Evolutionary conservation across 148 eudicot species (phyloP), one percentile per base, ranked within the genome.

Genomic region (Persicaria tinctoria): DNA sequence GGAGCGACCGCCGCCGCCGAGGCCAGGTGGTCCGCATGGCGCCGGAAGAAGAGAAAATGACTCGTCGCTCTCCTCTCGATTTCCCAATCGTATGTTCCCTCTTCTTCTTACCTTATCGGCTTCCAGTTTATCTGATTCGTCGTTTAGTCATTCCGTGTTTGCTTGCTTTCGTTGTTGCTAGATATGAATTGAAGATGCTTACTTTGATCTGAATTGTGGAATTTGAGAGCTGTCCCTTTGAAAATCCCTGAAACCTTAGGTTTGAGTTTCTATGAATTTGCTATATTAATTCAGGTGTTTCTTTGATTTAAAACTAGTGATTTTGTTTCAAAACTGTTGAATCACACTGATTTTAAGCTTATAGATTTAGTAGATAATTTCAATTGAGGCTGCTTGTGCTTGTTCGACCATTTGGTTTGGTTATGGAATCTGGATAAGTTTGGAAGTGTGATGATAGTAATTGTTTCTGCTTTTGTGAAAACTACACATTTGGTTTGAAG

Each of bases 21-120:
- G 72, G 76, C 71, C 81, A 75, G 49, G 83, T 83, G 38, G 89
- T 89, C 59, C 73, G 91, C 77, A 89, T 91, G 97, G 98, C 96
- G 63, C 98, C 98, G 8, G 93, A 93, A 0, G 92, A 87, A 73
- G 89, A 91, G 83, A 93, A 80, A 87, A 83, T 88, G 82, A 93
- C 94, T 79, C 97, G 92, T 73, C 98, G 94, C 13, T 89, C 96
- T 46, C 98, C 98, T 76, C 89, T 87, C 51, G 98, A 93, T 83
- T 93, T 93, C 46, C 98, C 98, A 18, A 82, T 87, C 75, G 97
- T 93, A 84, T 73, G 90, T 72, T 14, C 38, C 55, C 56, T 62
- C 74, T 73, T 60, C 12, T 7, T 5, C 14, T 66, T 17, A 1
- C 70, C 70, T 41, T 8, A 38, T 66, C 47, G 5, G 14, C 4